phyloP scores from a whole-genome alignment of 2,329 filamentous ascomycete genomes.

The Diaporthe amygdali region DNA sequence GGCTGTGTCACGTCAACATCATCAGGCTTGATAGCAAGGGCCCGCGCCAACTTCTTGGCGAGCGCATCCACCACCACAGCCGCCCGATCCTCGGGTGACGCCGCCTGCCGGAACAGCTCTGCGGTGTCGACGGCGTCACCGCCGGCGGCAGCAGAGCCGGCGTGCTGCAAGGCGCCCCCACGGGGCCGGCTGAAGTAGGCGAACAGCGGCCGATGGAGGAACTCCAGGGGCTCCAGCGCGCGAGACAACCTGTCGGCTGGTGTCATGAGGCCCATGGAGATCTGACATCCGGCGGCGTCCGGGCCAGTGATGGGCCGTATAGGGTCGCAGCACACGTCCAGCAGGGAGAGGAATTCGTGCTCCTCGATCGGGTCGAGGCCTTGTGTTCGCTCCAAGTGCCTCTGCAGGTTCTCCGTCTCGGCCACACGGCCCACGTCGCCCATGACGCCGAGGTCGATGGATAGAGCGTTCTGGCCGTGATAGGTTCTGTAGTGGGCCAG shows the following conservation, averaged over 20 bases:
- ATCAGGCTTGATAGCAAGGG: conserved; percentile 35
- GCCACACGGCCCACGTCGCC: conserved; percentile 30
- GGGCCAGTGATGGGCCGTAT: too few species aligned
- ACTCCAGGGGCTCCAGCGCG: conserved; percentile 7
- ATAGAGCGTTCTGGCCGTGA: conserved; percentile 22
- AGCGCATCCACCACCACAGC: conserved; percentile 32
- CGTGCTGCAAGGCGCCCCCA: not conserved
- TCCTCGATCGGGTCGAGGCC: conserved; percentile 29
- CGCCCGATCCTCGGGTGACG: not conserved
- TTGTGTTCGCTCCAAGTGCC: conserved; percentile 15
- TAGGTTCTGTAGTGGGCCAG: conserved; percentile 29
- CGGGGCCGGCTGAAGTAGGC: conserved; percentile 11
- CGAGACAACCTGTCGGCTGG: conserved; percentile 26
- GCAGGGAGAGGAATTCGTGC: conserved; percentile 31
- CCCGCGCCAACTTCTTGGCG: conserved; percentile 34
- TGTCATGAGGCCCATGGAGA: conserved; percentile 28
- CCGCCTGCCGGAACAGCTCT: conserved; percentile 15
- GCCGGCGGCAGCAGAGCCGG: not conserved
- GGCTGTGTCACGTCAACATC: conserved; percentile 36
- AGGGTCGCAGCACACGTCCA: conserved; percentile 27
- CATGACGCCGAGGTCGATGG: conserved; percentile 32
- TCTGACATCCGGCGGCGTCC: not conserved
- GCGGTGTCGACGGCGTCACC: conserved; percentile 9
- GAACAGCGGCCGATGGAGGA: conserved; percentile 23
- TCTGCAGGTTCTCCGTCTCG: conserved; percentile 24